phyloP scores from a whole-genome alignment of 2,329 filamentous ascomycete species.

The Phaeophleospora eucalypticola region DNA sequence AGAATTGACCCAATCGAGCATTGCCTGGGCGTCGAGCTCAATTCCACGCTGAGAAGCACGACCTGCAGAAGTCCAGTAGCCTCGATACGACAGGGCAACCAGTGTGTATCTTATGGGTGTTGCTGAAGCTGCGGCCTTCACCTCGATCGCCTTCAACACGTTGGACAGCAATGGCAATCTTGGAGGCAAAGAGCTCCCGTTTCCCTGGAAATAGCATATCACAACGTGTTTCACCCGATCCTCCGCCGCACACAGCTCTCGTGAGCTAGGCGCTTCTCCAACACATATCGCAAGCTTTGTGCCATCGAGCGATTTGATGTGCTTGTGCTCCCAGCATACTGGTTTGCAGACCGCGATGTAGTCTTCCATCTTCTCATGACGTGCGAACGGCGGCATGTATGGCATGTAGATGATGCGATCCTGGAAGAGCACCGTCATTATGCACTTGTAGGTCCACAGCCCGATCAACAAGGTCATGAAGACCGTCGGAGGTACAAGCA shows the following conservation, averaged over 20 bases:
- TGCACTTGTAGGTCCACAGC: conserved; percentile 62
- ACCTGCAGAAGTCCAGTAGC: conserved; percentile 74
- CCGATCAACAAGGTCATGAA: conserved; percentile 63
- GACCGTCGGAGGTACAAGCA: conserved; percentile 62
- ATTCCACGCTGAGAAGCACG: conserved; percentile 67
- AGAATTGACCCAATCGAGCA: conserved; percentile 57
- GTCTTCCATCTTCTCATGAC: conserved; percentile 62
- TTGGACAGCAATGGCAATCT: conserved; percentile 46
- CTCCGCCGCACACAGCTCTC: too few relatives aligned
- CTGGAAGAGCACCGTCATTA: conserved; percentile 72
- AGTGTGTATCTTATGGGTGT: conserved; percentile 22
- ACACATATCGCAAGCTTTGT: conserved; percentile 61
- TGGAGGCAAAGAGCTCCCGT: conserved; percentile 44
- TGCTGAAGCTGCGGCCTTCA: conserved; percentile 5
- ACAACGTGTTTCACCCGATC: conserved; percentile 31
- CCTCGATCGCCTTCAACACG: conserved; percentile 41
- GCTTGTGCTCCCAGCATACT: conserved; percentile 64
- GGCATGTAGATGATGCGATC: conserved; percentile 82
- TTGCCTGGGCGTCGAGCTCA: conserved; percentile 62
- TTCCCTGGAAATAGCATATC: conserved; percentile 50
- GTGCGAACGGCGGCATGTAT: conserved; percentile 65
- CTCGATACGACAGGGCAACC: conserved; percentile 57
- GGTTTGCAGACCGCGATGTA: conserved; percentile 58
- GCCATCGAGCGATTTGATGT: conserved; percentile 59
- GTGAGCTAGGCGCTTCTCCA: conserved; percentile 34